These are phyloP conservation scores for Plantago elongata DNA, from an alignment of 257 asterid genomes.

Conservation along the genomic window DNA sequence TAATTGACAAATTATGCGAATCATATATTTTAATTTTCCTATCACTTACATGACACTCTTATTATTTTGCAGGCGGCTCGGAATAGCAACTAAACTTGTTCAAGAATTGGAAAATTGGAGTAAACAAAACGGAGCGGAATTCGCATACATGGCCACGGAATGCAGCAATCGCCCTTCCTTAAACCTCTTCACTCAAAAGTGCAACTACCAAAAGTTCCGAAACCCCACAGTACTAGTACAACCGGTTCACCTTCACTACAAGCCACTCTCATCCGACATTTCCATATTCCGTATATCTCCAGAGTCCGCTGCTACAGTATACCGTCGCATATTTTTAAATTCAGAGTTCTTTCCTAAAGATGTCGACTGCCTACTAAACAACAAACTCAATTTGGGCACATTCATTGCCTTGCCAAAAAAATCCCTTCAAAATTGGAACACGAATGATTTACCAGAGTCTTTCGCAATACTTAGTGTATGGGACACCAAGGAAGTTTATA, in stretches of 20 bases:
- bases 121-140: conserved; percentile 50
- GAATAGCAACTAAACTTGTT: conserved; percentile 65
- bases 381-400: conserved; percentile 66
- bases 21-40: too few species aligned
- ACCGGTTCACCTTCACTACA: conserved; percentile 68
- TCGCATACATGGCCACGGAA: conserved; percentile 84
- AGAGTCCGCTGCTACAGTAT: conserved; percentile 31
- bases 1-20: too few species aligned
- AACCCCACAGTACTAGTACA: conserved; percentile 70
- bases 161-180: conserved; percentile 55
- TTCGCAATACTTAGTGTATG: conserved; percentile 76
- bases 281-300: conserved; percentile 38
- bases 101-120: conserved; percentile 60
- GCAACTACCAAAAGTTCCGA: conserved; percentile 56
- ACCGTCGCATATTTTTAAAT: conserved; percentile 38
- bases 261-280: conserved; percentile 37
- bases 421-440: conserved; percentile 38
- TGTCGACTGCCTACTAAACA: conserved; percentile 38
- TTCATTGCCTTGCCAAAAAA: conserved; percentile 61
- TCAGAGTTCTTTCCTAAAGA: conserved; percentile 70
- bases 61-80: conserved; percentile 56
- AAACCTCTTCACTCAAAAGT: conserved; percentile 54
- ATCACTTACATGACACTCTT: neutral
- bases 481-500: conserved; percentile 66
- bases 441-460: conserved; percentile 36